Evolutionary conservation across 2,329 filamentous ascomycete species (phyloP), one percentile per base, ranked within the genome.

Genomic region (Xylariaceae sp.): DNA sequence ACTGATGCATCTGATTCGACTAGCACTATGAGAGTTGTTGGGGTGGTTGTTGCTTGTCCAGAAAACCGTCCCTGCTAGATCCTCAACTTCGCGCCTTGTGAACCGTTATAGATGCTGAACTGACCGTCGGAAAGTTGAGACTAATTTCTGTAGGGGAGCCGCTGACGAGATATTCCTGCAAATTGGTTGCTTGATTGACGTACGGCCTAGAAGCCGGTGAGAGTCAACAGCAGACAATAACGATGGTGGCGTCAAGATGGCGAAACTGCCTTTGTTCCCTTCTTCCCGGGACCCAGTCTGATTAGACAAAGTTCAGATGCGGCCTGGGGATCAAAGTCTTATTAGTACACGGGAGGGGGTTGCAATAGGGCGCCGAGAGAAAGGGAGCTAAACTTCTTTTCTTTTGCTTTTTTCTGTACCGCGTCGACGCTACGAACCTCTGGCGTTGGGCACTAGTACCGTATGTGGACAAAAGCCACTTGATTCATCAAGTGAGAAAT

Each of bases 1-100:
- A 66, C 65, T 66, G 59, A 69, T 70, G 67, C 68, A 72, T 72
- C 69, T 72, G 68, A 67, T 55, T 69, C 65, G 64, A 50, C 60
- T 56, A 58, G 56, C 46, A 58, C 55, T 47, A 37, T 45, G 47
- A 31, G 54, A 60, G 51, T 33, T 54, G 55, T 52, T 37, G 58
- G 53, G 28, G 54, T 29, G 56, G 55, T 56, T 51, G 54, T 56
- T 46, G 56, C 39, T 58, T 46, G 47, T 48, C 44, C 55, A 41
- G 47, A 43, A 40, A 48, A 64, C 24, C 51, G 52, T 50, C 50
- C 51, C 49, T 48, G 41, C 49, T 56, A 39, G 52, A 41, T 50
- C 52, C 39, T 53, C 31, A 24, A 51, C 44, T 41, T 41, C 34
- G 46, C 39, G 24, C 39, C 53, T 31, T 37, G 47, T 50, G 43